phyloP scores from a whole-genome alignment of 1,139 yeast genomes.

The Blastobotrys apis region DNA sequence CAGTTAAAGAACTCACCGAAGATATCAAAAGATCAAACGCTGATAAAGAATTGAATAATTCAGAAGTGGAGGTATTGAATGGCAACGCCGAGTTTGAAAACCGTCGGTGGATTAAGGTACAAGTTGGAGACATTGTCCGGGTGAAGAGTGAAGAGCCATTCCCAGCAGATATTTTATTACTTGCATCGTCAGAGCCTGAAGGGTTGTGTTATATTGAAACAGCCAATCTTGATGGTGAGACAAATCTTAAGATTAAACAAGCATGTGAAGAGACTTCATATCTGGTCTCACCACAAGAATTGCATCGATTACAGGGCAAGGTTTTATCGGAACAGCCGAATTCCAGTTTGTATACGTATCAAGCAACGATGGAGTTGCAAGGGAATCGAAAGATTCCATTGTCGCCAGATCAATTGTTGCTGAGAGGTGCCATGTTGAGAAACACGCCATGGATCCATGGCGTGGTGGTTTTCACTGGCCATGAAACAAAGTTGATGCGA shows the following conservation, averaged over 20 bases:
- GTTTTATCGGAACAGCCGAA: constrained; percentile 89
- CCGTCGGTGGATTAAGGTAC: constrained; percentile 80
- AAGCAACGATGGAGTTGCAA: constrained; percentile 74
- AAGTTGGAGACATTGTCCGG: constrained; percentile 86
- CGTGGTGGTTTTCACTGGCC: constrained; percentile 91
- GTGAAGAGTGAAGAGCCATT: constrained; percentile 85
- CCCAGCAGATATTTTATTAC: constrained; percentile 84
- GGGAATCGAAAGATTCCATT: constrained; percentile 55
- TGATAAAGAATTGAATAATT: constrained; percentile 82
- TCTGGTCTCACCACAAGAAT: constrained; percentile 62
- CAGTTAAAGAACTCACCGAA: constrained; percentile 84
- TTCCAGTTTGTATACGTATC: constrained; percentile 89
- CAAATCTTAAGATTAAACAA: constrained; percentile 92
- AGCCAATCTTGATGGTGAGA: constrained; percentile 96
- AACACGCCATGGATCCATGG: constrained; percentile 97
- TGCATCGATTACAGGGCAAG: constrained; percentile 51
- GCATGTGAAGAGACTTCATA: constrained; percentile 73
- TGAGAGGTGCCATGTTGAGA: constrained; percentile 93
- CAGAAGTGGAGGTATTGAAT: constrained; percentile 65
- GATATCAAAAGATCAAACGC: constrained; percentile 86
- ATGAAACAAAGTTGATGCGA: constrained; percentile 96
- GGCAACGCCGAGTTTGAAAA: constrained; percentile 54
- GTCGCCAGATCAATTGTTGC: constrained; percentile 82
- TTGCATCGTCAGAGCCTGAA: constrained; percentile 95
- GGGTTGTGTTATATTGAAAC: constrained; percentile 97